Base-by-base conservation (phyloP, 2,329 filamentous ascomycete species). In the Scortechinia acanthostroma region DNA sequence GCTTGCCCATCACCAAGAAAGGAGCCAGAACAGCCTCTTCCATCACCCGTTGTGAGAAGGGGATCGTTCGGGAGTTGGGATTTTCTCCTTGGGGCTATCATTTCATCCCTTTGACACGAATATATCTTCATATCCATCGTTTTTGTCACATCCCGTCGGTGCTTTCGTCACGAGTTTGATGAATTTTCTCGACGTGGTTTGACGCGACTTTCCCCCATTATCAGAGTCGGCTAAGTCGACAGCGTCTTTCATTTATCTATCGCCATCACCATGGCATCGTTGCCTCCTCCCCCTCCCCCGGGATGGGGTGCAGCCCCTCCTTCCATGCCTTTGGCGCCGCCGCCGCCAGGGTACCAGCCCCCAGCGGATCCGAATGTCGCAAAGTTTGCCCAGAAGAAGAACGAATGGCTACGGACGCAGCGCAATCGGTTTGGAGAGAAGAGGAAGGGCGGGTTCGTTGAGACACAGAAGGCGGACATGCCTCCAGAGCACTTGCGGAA, bases 401-500 rank as follows among this genome's bases (percentile, higher is more conserved):
- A 90, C 63, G 91, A 96, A 83, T 98, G 94, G 94, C 74, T 97
- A 57, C 86, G 91, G 50, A 80, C 77, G 52, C 93, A 95, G 69
- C 83, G 90, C 55, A 93, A 90, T 62, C 83, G 93, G 45, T 98
- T 97, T 52, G 90, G 90, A 44, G 94, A 98, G 76, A 97, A 96
- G 77, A 79, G 93, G 49, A 95, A 95, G 67, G 89, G 86, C 19
- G 93, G 94, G 0, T 97, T 96, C 51, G 89, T 98, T 1, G 91
- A 98, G 68, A 95, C 91, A 4, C 91, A 97, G 60, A 98, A 98
- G 74, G 90, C 90, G 6, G 93, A 98, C 58, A 95, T 98, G 88
- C 94, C 93, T 0, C 91, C 93, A 0, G 93, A 97, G 72, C 93
- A 98, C 77, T 62, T 98, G 62, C 88, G 94, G 54, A 98, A 98